phyloP scores from a whole-genome alignment of 495 filamentous ascomycete species.

The Lophium mytilinum region DNA sequence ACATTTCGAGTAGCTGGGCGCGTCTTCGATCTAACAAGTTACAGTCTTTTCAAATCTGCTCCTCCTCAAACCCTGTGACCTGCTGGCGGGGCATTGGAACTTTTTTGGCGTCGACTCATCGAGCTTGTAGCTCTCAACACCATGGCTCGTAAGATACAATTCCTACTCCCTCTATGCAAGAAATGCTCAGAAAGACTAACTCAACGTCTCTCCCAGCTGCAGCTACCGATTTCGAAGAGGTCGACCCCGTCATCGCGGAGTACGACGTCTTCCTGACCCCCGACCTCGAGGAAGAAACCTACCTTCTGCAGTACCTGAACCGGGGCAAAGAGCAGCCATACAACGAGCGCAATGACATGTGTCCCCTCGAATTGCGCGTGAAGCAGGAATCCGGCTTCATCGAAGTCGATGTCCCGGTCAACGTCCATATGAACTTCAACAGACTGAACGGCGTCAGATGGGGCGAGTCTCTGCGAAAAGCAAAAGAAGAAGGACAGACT shows the following conservation, averaged over 20 bases:
- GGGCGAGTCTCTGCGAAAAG: conserved; percentile 55
- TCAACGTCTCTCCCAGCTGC: neutral
- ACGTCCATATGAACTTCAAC: conserved; percentile 56
- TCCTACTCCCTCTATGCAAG: neutral
- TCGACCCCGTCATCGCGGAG: conserved; percentile 49
- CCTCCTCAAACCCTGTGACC: too few species aligned
- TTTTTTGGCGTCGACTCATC: neutral
- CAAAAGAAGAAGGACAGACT: conserved; percentile 51
- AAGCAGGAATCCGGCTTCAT: conserved; percentile 61
- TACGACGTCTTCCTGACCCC: conserved; percentile 55
- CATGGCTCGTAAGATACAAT: conserved; percentile 1
- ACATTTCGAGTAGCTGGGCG: too few species aligned
- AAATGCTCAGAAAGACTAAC: neutral
- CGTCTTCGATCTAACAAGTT: too few species aligned
- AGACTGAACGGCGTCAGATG: conserved; percentile 54
- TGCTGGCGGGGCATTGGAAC: neutral
- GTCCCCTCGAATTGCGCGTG: conserved; percentile 54
- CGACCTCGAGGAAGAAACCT: conserved; percentile 32
- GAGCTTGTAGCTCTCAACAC: neutral
- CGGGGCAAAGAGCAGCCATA: conserved; percentile 46
- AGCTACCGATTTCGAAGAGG: conserved; percentile 30
- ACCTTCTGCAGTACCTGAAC: conserved; percentile 67
- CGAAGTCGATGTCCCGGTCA: conserved; percentile 67
- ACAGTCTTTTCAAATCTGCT: too few species aligned
- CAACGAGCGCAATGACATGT: conserved; percentile 42